Percentiles rank a stretch among this genome's conserved stretches.
Evolutionary conservation across 257 asterid genomes (phyloP).

Genomic region (Penstemon davidsonii): DNA sequence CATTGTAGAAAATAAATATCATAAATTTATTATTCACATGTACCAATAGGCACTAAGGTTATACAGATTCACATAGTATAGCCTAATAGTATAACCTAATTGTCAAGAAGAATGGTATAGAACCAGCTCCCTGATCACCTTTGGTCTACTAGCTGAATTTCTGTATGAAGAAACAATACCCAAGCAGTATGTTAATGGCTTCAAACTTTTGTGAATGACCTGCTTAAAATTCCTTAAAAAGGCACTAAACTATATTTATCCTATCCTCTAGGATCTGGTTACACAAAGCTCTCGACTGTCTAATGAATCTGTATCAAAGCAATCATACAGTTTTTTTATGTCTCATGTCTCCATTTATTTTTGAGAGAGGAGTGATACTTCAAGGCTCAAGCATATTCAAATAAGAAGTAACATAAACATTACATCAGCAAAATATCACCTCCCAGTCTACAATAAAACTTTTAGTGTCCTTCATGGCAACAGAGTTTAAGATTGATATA

Average conservation of each 20-base stretch:
- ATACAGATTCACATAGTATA: too few relatives aligned
- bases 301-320: background rate
- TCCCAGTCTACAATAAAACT: background rate
- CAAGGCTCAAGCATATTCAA: too few relatives aligned
- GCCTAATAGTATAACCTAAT: background rate
- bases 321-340: background rate
- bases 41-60: background rate
- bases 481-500: background rate
- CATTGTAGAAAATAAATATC: background rate
- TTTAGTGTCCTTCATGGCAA: background rate
- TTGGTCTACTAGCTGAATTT: background rate
- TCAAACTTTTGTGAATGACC: background rate
- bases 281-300: background rate
- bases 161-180: background rate
- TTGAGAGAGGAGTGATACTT: too few relatives aligned
- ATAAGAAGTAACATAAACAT: too few relatives aligned
- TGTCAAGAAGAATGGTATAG: background rate
- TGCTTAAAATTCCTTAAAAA: background rate
- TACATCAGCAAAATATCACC: constrained; percentile 8
- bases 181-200: background rate
- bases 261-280: background rate
- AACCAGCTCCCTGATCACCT: too few relatives aligned
- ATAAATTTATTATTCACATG: background rate
- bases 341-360: too few relatives aligned
- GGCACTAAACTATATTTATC: background rate